These are phyloP conservation scores for Rhodotorula sp. DNA, from an alignment of 1,284 basidiomycete species.

Conservation along the genomic window DNA sequence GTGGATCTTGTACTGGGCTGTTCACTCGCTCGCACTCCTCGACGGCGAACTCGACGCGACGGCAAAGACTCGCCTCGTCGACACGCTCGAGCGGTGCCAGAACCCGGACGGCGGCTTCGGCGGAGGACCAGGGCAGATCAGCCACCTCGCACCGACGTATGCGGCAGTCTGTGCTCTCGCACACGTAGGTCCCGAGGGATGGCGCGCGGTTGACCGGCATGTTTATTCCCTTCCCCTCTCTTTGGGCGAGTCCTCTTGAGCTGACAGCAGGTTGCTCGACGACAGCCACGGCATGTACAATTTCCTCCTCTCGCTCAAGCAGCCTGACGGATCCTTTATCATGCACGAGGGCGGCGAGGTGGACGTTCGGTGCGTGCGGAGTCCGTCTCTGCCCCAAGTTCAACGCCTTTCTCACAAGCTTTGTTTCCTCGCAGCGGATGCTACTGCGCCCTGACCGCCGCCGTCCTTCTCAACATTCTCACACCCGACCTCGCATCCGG, in stretches of 20 bases:
- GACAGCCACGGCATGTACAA: constrained; percentile 62
- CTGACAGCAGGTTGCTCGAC: constrained; percentile 55
- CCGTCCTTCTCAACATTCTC: constrained; percentile 70
- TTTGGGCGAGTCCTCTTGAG: neutral
- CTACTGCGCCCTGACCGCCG: constrained; percentile 72
- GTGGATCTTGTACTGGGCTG: constrained; percentile 87
- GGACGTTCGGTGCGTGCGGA: constrained; percentile 70
- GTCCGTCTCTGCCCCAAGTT: neutral
- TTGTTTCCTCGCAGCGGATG: constrained; percentile 61
- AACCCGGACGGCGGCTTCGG: constrained; percentile 83
- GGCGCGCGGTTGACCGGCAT: constrained; percentile 49
- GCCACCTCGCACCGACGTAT: constrained; percentile 88
- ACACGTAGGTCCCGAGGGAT: constrained; percentile 59
- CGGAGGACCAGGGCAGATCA: constrained; percentile 78
- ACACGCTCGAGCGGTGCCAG: constrained; percentile 73
- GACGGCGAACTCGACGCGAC: constrained; percentile 72
- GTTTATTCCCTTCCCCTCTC: neutral
- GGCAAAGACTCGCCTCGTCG: constrained; percentile 69
- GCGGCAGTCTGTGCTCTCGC: constrained; percentile 81
- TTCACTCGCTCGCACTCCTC: constrained; percentile 73
- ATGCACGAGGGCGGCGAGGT: constrained; percentile 87
- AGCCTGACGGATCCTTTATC: constrained; percentile 88
- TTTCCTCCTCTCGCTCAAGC: constrained; percentile 91
- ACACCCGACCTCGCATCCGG: constrained; percentile 76
- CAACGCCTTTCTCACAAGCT: too few relatives aligned